Evolutionary conservation across 2,329 filamentous ascomycete genomes (phyloP).

Genomic region (Akanthomyces uredinophilus): DNA sequence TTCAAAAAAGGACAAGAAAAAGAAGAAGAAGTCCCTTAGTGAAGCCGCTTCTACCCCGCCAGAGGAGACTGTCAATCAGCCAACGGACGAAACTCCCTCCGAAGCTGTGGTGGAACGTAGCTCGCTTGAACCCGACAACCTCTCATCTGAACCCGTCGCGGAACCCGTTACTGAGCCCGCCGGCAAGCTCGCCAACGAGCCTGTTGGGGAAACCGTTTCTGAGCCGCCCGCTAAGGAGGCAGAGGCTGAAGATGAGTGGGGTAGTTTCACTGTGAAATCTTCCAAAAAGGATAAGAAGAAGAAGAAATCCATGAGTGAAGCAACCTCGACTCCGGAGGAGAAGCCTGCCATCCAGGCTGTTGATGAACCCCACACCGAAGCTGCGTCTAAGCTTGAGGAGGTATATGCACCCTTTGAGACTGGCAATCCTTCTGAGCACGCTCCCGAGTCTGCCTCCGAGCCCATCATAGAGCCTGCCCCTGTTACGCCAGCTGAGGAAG

Average conservation of each 20-base stretch:
- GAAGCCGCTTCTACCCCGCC: too few species aligned
- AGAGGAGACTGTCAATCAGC: too few species aligned
- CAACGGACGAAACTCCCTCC: background rate
- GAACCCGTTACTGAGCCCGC: background rate
- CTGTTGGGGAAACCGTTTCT: background rate
- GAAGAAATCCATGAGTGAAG: conserved; percentile 14
- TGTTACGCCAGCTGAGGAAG: background rate
- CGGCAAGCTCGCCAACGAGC: background rate
- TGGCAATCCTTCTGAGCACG: background rate
- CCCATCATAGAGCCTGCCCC: background rate
- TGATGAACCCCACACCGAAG: background rate
- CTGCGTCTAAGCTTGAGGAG: background rate
- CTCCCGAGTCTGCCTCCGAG: background rate
- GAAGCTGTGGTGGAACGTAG: background rate
- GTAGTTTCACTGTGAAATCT: conserved; percentile 24
- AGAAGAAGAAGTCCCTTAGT: conserved; percentile 8
- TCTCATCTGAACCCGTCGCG: background rate
- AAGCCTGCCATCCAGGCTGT: background rate
- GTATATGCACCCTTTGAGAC: background rate
- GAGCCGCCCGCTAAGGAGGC: background rate
- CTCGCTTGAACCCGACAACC: background rate
- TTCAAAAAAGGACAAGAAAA: conserved; percentile 29
- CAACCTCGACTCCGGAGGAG: background rate
- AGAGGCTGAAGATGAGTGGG: conserved; percentile 25
- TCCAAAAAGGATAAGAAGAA: conserved; percentile 29